Evolutionary conservation across 164 flowering plant genomes (phyloP).

Genomic region (Chloranthus sessilifolius): DNA sequence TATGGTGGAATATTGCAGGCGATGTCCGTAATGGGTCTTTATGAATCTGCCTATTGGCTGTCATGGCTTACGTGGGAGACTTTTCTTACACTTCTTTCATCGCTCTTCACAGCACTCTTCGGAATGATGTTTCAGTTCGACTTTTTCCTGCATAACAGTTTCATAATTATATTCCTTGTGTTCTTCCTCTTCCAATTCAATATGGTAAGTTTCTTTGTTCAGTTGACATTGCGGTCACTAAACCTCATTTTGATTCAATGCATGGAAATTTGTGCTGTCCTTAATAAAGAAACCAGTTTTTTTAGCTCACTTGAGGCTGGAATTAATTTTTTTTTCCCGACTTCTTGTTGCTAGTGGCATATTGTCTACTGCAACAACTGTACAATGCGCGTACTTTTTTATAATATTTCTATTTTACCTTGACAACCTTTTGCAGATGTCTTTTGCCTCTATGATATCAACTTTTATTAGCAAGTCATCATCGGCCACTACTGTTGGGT

Average conservation of each 20-base stretch:
- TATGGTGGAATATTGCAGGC: constrained; percentile 45
- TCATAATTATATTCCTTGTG: constrained; percentile 63
- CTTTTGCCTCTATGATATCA: constrained; percentile 82
- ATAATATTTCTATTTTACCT: not conserved
- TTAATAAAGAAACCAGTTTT: constrained; percentile 5
- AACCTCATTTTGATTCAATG: too few relatives aligned
- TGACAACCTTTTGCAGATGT: constrained; percentile 36
- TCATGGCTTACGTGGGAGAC: constrained; percentile 98
- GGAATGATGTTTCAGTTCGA: constrained; percentile 95
- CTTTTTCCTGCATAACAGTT: constrained; percentile 84
- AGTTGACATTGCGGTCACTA: not conserved
- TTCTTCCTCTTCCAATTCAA: constrained; percentile 90
- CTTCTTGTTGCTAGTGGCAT: constrained; percentile 21
- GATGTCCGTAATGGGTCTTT: constrained; percentile 92
- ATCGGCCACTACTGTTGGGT: constrained; percentile 79
- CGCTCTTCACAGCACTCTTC: constrained; percentile 69
- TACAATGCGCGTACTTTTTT: not conserved
- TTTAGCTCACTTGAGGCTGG: not conserved
- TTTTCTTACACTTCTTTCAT: constrained; percentile 48
- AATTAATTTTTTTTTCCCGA: not conserved
- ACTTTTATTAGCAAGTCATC: constrained; percentile 83
- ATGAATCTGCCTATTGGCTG: constrained; percentile 92
- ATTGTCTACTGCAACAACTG: not conserved
- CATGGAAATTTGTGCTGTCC: too few relatives aligned
- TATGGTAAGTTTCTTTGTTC: constrained; percentile 53